A percentile compares a stretch with the other conserved stretches of the same genome.
These are phyloP conservation scores for Beauveria australis DNA, from an alignment of 2,329 filamentous ascomycete species.

Conservation along the genomic window DNA sequence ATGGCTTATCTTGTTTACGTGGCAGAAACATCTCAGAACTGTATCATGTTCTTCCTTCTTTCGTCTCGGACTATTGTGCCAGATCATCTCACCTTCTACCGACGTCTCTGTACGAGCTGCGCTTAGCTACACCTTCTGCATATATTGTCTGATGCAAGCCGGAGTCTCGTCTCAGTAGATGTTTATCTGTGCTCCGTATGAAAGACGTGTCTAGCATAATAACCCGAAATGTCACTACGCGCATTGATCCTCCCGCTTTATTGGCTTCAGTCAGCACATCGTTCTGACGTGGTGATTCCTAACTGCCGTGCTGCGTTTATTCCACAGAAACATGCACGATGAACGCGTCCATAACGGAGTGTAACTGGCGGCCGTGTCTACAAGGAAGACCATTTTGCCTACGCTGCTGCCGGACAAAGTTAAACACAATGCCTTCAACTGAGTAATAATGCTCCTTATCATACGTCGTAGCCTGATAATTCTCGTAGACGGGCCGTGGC, in stretches of 20 bases:
- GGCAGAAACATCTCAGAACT: too few relatives aligned
- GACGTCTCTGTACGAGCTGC: neutral
- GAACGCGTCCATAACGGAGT: neutral
- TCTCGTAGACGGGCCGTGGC: neutral
- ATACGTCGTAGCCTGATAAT: neutral
- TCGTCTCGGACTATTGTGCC: too few relatives aligned
- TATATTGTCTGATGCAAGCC: neutral
- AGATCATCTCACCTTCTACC: too few relatives aligned
- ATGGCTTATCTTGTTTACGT: too few relatives aligned
- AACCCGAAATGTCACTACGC: neutral
- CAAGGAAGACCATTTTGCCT: neutral
- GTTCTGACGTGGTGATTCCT: neutral
- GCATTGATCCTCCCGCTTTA: neutral
- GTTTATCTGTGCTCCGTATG: neutral
- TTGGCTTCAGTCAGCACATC: neutral
- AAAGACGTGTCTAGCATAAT: neutral
- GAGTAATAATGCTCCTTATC: neutral
- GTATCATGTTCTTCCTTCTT: too few relatives aligned
- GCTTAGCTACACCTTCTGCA: neutral
- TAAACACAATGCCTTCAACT: neutral
- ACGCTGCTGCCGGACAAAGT: neutral
- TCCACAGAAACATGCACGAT: neutral
- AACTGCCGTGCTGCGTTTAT: neutral
- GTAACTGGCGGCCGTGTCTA: neutral
- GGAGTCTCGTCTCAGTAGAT: neutral